Evolutionary conservation across 371 early-diverging fungal species (phyloP).

Genomic region (Gilbertella persicaria): DNA sequence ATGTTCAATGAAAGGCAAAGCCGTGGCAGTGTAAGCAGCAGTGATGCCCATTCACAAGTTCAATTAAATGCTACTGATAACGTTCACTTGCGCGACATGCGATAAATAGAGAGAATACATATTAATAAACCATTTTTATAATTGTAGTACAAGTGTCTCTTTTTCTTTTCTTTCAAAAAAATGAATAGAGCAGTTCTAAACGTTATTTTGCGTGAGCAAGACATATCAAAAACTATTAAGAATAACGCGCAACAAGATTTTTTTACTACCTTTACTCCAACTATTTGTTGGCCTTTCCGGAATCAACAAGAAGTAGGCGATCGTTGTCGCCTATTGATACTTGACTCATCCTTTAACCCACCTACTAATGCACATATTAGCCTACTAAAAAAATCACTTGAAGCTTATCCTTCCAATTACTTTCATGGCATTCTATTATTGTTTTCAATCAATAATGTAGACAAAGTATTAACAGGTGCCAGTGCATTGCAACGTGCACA

Average conservation of each 20-base stretch:
- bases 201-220: not conserved
- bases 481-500: slow-evolving; percentile 44
- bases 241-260: slow-evolving; percentile 5
- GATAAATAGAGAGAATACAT: slow-evolving; percentile 7
- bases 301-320: no score
- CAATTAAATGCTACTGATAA: slow-evolving; percentile 25
- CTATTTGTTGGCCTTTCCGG: slow-evolving; percentile 1
- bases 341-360: slow-evolving; percentile 73
- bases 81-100: slow-evolving; percentile 37
- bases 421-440: slow-evolving; percentile 53
- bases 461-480: slow-evolving; percentile 58
- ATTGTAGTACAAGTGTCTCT: not conserved
- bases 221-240: not conserved
- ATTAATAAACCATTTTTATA: slow-evolving; percentile 1
- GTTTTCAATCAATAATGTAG: slow-evolving; percentile 60
- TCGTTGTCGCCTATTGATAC: slow-evolving; percentile 40
- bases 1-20: slow-evolving; percentile 50
- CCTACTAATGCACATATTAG: slow-evolving; percentile 63
- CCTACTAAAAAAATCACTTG: slow-evolving; percentile 34
- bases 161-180: not conserved
- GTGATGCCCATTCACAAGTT: slow-evolving; percentile 34
- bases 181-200: not conserved
- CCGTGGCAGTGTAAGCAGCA: slow-evolving; percentile 37
- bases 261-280: slow-evolving; percentile 10
- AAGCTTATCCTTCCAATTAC: slow-evolving; percentile 18